Percentiles rank a stretch among this genome's conserved stretches.
These are phyloP conservation scores for Tulasnella sp. DNA, from an alignment of 768 basidiomycete species.

Conservation along the genomic window DNA sequence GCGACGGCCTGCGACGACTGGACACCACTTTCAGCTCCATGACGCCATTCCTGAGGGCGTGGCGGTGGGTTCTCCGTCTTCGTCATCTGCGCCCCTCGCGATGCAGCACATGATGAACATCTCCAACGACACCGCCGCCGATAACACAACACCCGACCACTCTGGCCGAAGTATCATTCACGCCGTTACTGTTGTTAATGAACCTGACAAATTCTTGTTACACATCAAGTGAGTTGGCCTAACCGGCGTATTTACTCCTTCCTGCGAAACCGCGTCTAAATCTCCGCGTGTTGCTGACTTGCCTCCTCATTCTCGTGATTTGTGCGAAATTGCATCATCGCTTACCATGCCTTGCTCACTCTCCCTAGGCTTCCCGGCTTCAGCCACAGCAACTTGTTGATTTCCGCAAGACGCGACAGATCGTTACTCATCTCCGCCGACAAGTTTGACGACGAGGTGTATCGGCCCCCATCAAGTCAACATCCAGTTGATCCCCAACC, in stretches of 20 bases:
- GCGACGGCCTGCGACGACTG: not conserved
- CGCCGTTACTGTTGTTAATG: constrained; percentile 6
- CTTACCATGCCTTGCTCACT: not conserved
- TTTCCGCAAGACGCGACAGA: constrained; percentile 6
- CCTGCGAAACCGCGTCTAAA: not conserved
- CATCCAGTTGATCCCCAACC: not conserved
- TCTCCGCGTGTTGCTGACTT: constrained; percentile 2
- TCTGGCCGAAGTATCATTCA: constrained; percentile 9
- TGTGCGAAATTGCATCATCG: constrained; percentile 9
- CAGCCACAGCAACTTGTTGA: constrained; percentile 7
- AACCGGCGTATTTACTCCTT: not conserved
- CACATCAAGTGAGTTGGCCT: constrained; percentile 11
- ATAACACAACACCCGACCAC: not conserved
- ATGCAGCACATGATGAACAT: not conserved
- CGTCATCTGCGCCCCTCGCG: not conserved
- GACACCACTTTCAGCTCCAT: not conserved
- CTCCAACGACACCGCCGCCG: not conserved
- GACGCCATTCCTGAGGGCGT: not conserved
- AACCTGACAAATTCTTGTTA: constrained; percentile 4
- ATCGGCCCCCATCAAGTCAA: not conserved
- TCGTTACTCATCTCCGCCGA: constrained; percentile 4
- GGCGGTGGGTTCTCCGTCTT: not conserved
- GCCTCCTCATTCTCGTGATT: not conserved
- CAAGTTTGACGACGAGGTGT: constrained; percentile 12
- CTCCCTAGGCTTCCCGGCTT: constrained; percentile 6